Percentiles rank a stretch among this genome's conserved stretches.
These are phyloP conservation scores for Cubamyces lactineus DNA, from an alignment of 768 basidiomycete genomes.

Conservation along the genomic window DNA sequence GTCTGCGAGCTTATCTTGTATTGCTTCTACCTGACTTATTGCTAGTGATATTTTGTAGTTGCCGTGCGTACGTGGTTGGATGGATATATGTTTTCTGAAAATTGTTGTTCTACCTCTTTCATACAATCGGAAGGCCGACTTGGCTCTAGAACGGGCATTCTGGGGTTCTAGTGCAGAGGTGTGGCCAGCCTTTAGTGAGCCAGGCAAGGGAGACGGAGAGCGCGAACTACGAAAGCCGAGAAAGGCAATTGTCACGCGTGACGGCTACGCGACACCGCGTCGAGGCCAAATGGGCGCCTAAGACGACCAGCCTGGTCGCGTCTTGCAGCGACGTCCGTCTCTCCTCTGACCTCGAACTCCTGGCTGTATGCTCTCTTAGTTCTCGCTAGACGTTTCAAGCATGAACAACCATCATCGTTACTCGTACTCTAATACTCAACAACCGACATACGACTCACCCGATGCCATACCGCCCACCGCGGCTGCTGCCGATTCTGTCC, in stretches of 20 bases:
- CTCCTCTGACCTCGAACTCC: not conserved
- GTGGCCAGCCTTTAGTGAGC: too few relatives aligned
- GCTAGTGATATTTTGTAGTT: slow-evolving; percentile 16
- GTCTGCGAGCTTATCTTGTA: not conserved
- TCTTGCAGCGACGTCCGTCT: slow-evolving; percentile 16
- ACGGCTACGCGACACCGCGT: slow-evolving; percentile 24
- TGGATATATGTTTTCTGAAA: too few relatives aligned
- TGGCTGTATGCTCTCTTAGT: not conserved
- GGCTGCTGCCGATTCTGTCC: slow-evolving; percentile 51
- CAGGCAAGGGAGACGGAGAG: too few relatives aligned
- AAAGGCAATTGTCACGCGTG: slow-evolving; percentile 16
- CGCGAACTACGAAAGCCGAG: too few relatives aligned
- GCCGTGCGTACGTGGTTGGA: not conserved
- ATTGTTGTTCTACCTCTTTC: too few relatives aligned
- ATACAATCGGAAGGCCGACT: too few relatives aligned
- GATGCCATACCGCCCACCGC: slow-evolving; percentile 5
- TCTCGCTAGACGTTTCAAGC: not conserved
- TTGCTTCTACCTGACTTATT: slow-evolving; percentile 16
- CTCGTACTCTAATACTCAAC: not conserved
- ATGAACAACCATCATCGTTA: slow-evolving; percentile 14
- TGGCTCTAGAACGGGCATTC: too few relatives aligned
- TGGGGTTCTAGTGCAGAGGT: too few relatives aligned
- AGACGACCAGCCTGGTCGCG: slow-evolving; percentile 19
- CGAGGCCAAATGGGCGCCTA: slow-evolving; percentile 16
- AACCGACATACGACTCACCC: not conserved